Evolutionary conservation across 202 grass and related monocot genomes (phyloP).

Genomic region (Setaria italica): DNA sequence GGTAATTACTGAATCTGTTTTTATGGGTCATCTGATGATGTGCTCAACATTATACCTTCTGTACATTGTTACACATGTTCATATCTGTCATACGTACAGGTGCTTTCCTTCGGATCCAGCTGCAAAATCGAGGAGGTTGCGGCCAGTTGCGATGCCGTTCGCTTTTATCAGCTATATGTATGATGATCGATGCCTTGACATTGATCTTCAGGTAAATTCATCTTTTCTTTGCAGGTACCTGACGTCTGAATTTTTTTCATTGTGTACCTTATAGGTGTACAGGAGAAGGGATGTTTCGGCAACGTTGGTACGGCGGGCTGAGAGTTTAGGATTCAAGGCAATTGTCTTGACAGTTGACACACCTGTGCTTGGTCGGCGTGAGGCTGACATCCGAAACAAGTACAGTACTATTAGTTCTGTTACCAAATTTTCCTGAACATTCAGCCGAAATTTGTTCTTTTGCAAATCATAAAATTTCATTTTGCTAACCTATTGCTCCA

Average conservation of each 20-base stretch:
- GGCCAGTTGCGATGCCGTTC: slow-evolving; percentile 64
- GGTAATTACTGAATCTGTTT: slow-evolving; percentile 48
- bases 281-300: slow-evolving; percentile 73
- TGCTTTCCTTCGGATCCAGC: slow-evolving; percentile 72
- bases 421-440: background rate
- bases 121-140: slow-evolving; percentile 81
- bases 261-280: slow-evolving; percentile 52
- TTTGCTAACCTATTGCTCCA: background rate
- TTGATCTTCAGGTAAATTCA: slow-evolving; percentile 13
- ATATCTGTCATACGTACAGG: slow-evolving; percentile 42
- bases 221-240: background rate
- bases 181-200: background rate
- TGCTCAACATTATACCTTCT: background rate
- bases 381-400: slow-evolving; percentile 90
- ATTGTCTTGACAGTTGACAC: slow-evolving; percentile 93
- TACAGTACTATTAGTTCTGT: background rate
- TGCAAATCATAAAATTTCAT: background rate
- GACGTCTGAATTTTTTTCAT: slow-evolving; percentile 6
- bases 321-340: slow-evolving; percentile 75
- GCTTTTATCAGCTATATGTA: slow-evolving; percentile 97
- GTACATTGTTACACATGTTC: slow-evolving; percentile 22
- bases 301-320: slow-evolving; percentile 64
- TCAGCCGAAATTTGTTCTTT: background rate
- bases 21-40: background rate
- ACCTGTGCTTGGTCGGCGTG: slow-evolving; percentile 70